Percentiles rank a stretch among this genome's conserved stretches.
These are phyloP conservation scores for Verticillium isaacii DNA, from an alignment of 2,329 filamentous ascomycete species.

Conservation along the genomic window DNA sequence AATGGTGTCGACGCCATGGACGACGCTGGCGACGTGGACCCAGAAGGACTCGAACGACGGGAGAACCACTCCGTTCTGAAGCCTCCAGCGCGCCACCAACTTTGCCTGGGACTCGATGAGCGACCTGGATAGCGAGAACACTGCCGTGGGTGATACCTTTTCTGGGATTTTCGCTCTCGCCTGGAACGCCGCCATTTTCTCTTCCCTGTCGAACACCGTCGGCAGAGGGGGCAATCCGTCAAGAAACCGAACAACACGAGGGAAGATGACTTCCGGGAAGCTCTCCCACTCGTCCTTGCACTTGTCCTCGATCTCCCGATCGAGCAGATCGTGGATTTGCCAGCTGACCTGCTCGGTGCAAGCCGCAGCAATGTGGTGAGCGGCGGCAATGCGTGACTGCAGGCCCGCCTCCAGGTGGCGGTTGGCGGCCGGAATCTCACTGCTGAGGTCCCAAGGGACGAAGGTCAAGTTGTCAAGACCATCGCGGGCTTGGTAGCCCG, in stretches of 20 bases:
- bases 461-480: background rate
- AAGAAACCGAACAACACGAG: background rate
- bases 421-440: background rate
- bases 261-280: background rate
- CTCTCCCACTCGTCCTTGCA: background rate
- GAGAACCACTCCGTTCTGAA: background rate
- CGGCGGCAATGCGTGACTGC: background rate
- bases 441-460: background rate
- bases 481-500: background rate
- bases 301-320: background rate
- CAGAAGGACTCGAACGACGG: background rate
- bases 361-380: background rate
- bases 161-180: background rate
- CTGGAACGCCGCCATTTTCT: background rate
- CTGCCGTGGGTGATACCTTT: background rate
- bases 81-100: background rate
- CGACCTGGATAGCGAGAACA: background rate
- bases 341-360: background rate
- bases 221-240: background rate
- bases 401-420: background rate
- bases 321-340: background rate
- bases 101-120: background rate
- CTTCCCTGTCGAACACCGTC: background rate
- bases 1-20: background rate
- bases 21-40: background rate